These are phyloP conservation scores for Dictyostelium firmibasis DNA, from an alignment of 78 protist species.

Conservation along the genomic window DNA sequence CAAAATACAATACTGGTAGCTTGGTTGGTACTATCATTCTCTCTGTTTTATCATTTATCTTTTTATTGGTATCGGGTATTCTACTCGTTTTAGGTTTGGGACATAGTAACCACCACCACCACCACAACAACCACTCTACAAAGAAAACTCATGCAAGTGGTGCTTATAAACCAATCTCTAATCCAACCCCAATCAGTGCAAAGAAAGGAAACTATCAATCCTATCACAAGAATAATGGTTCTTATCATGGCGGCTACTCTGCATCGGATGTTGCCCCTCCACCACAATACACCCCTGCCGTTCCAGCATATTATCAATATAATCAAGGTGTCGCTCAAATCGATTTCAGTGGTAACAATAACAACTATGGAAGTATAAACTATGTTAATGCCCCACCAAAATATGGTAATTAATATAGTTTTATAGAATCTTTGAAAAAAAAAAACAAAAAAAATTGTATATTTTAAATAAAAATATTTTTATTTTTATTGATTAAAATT, in stretches of 20 bases:
- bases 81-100: not conserved
- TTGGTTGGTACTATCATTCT: constrained; percentile 1
- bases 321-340: constrained; percentile 43
- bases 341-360: not conserved
- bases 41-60: not conserved
- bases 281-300: not conserved
- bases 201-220: not conserved
- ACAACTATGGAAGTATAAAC: not conserved
- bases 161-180: not conserved
- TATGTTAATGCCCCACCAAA: not conserved
- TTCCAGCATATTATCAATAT: constrained; percentile 17
- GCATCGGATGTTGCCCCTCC: not conserved
- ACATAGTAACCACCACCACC: not conserved
- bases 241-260: not conserved
- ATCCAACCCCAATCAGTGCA: not conserved
- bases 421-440: too few relatives aligned
- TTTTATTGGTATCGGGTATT: not conserved
- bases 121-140: not conserved
- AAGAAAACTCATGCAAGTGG: not conserved
- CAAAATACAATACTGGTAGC: not conserved
- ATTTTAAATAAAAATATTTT: not conserved
- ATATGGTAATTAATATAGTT: not conserved
- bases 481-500: too few relatives aligned
- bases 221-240: not conserved
- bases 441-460: not conserved